Conservation (phyloP, 208 protist species). For the Leishmania mexicana region DNA sequence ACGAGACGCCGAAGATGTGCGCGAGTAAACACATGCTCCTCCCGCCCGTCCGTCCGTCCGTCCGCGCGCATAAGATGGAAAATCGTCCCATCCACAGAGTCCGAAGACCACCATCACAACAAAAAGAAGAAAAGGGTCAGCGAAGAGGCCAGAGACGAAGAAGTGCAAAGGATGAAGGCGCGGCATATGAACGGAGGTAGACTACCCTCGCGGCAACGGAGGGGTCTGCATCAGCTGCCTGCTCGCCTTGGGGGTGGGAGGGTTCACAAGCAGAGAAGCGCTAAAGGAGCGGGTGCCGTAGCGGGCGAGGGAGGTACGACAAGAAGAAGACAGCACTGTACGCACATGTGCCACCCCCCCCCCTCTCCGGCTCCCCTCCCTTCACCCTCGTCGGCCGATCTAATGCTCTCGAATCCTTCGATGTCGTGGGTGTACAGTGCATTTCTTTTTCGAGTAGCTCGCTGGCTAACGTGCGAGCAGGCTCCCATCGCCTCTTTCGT, state of each 20-base stretch:
- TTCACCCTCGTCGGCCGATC: neutral
- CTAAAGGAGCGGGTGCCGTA: neutral
- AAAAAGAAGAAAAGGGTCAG: neutral
- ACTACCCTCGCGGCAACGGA: neutral
- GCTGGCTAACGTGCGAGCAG: neutral
- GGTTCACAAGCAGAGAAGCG: neutral
- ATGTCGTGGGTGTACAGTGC: neutral
- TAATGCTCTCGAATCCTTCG: neutral
- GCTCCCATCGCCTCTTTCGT: neutral
- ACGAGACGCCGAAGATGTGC: neutral
- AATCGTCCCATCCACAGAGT: neutral
- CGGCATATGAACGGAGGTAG: neutral
- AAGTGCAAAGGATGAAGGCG: neutral
- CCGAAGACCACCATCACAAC: neutral
- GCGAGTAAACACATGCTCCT: neutral
- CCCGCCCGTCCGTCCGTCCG: neutral
- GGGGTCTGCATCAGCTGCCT: neutral
- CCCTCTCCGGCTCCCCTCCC: neutral
- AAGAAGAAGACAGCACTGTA: neutral
- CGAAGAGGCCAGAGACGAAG: neutral
- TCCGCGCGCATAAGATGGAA: neutral
- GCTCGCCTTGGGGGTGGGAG: neutral
- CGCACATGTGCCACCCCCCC: neutral
- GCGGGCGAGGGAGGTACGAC: neutral
- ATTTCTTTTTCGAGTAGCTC: neutral